Evolutionary conservation across 179 eudicot species (phyloP).

Genomic region (Nepenthes alata): DNA sequence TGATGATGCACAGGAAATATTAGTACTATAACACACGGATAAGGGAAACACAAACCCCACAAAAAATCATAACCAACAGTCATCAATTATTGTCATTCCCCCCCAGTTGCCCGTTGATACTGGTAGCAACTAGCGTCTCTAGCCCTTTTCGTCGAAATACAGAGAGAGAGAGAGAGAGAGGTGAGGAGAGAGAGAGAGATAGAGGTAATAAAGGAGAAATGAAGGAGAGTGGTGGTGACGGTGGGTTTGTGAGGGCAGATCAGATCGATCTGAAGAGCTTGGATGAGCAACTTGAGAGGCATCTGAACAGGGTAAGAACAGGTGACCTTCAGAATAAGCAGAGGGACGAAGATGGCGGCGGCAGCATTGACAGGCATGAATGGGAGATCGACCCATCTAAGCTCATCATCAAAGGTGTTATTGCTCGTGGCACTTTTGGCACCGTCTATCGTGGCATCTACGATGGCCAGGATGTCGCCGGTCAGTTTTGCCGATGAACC

Average conservation of each 20-base stretch:
- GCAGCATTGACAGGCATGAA: conserved; percentile 35
- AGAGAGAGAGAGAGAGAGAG: not conserved
- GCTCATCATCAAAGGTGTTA: conserved; percentile 57
- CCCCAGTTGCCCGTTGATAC: too few relatives aligned
- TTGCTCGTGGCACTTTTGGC: conserved; percentile 93
- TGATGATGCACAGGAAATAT: too few relatives aligned
- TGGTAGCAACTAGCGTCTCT: not conserved
- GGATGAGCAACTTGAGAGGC: conserved; percentile 86
- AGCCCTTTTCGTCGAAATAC: not conserved
- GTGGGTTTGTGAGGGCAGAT: conserved; percentile 92
- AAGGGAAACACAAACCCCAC: too few relatives aligned
- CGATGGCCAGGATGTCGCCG: conserved; percentile 84
- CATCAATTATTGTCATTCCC: too few relatives aligned
- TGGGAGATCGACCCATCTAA: conserved; percentile 95
- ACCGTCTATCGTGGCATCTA: conserved; percentile 94
- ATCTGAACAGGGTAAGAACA: conserved; percentile 44
- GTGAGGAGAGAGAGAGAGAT: conserved; percentile 4
- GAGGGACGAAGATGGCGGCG: conserved; percentile 9
- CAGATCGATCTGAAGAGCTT: conserved; percentile 86
- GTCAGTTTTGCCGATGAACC: conserved; percentile 22
- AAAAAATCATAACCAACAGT: too few relatives aligned
- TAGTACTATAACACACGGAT: too few relatives aligned
- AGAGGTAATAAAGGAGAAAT: conserved; percentile 17
- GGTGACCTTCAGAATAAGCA: conserved; percentile 26
- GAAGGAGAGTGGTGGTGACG: conserved; percentile 51